phyloP scores from a whole-genome alignment of 2,329 filamentous ascomycete genomes.

The Laburnicola sp. region DNA sequence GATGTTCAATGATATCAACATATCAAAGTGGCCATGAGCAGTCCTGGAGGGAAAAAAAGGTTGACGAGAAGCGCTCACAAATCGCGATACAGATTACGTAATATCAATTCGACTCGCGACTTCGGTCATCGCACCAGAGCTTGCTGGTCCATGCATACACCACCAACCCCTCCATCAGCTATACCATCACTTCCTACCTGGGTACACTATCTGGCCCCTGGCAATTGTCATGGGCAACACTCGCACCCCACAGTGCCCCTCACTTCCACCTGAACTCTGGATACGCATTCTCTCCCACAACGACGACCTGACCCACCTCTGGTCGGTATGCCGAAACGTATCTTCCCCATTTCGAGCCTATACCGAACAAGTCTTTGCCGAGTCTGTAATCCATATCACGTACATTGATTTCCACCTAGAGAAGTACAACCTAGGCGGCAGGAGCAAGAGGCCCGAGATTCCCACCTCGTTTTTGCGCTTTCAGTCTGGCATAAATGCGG shows the following conservation, averaged over 20 bases:
- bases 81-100: too few relatives aligned
- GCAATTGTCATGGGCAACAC: neutral
- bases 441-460: constrained; percentile 31
- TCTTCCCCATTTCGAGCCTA: constrained; percentile 33
- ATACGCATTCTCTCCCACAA: constrained; percentile 38
- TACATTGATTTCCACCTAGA: constrained; percentile 36
- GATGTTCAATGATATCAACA: too few relatives aligned
- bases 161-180: too few relatives aligned
- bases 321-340: constrained; percentile 34
- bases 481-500: constrained; percentile 13
- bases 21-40: too few relatives aligned
- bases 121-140: too few relatives aligned
- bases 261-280: constrained; percentile 41
- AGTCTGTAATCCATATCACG: constrained; percentile 25
- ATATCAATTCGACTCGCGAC: too few relatives aligned
- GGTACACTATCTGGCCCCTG: too few relatives aligned
- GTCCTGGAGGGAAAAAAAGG: too few relatives aligned
- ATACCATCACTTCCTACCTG: too few relatives aligned
- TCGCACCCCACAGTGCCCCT: constrained; percentile 20
- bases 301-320: constrained; percentile 36
- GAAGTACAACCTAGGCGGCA: constrained; percentile 40
- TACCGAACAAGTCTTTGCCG: constrained; percentile 34
- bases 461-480: constrained; percentile 22
- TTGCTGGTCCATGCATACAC: too few relatives aligned
- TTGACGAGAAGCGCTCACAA: too few relatives aligned